A percentile compares a stretch with the other conserved stretches of the same genome.
These are phyloP conservation scores for Fusarium annulatum DNA, from an alignment of 2,329 filamentous ascomycete species.

Conservation along the genomic window DNA sequence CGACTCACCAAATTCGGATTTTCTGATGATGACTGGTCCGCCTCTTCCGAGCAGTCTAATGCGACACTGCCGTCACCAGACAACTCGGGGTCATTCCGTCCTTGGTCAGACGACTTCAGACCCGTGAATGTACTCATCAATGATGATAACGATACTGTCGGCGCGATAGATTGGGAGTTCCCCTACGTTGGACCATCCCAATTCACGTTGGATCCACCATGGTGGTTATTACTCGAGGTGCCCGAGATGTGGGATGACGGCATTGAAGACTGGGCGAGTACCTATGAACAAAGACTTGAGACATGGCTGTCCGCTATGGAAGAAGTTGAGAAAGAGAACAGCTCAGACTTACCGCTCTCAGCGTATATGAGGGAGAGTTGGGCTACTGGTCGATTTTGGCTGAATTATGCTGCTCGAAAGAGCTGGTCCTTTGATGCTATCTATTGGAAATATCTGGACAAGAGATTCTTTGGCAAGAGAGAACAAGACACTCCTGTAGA, in stretches of 20 bases:
- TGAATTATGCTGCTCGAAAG: background rate
- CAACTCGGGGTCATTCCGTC: background rate
- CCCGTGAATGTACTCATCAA: constrained; percentile 48
- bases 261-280: constrained; percentile 44
- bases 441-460: background rate
- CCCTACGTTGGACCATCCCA: constrained; percentile 50
- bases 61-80: background rate
- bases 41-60: rapidly evolving
- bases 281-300: constrained; percentile 47
- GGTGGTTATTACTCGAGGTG: constrained; percentile 52
- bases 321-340: background rate
- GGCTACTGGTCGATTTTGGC: background rate
- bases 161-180: constrained; percentile 56
- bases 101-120: background rate
- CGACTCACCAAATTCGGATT: constrained; percentile 23
- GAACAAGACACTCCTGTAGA: rapidly evolving
- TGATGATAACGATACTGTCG: constrained; percentile 37
- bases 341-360: constrained; percentile 36
- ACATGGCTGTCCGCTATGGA: constrained; percentile 50
- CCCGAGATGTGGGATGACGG: constrained; percentile 49
- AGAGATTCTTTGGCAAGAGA: background rate
- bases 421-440: background rate
- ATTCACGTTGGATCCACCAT: constrained; percentile 51
- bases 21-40: background rate
- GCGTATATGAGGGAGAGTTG: constrained; percentile 45